A percentile compares a stretch with the other conserved stretches of the same genome.
These are phyloP conservation scores for Tulasnella sp. DNA, from an alignment of 768 basidiomycete genomes.

Conservation along the genomic window DNA sequence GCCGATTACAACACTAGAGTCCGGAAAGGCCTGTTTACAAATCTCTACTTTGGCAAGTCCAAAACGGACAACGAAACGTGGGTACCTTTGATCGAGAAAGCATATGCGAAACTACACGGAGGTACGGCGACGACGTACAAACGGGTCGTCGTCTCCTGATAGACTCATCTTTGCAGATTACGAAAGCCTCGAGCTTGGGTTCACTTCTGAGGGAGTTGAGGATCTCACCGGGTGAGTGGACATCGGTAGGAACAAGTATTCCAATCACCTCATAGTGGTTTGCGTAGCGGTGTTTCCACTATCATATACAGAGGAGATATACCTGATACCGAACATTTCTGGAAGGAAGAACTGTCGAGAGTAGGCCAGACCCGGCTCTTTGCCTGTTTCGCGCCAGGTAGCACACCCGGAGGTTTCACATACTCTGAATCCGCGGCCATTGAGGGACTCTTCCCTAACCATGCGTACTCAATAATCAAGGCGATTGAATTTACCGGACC, in stretches of 20 bases:
- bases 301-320: conserved; percentile 31
- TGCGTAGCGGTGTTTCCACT: conserved; percentile 1
- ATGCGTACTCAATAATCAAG: conserved; percentile 39
- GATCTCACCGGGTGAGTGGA: conserved; percentile 44
- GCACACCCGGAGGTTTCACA: conserved; percentile 21
- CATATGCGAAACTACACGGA: conserved; percentile 47
- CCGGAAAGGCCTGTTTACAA: conserved; percentile 33
- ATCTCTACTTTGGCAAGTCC: conserved; percentile 38
- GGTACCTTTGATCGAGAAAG: conserved; percentile 50
- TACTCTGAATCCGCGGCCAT: conserved; percentile 24
- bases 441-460: conserved; percentile 18
- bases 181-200: conserved; percentile 32
- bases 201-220: conserved; percentile 40
- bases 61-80: conserved; percentile 39
- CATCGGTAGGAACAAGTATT: background rate
- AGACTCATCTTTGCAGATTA: conserved; percentile 41
- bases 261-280: background rate
- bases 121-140: conserved; percentile 27
- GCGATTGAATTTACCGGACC: conserved; percentile 27
- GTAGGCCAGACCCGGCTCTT: conserved; percentile 41
- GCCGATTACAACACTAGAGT: conserved; percentile 34
- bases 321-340: conserved; percentile 39
- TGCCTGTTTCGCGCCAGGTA: conserved; percentile 34
- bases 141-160: conserved; percentile 25
- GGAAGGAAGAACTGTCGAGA: conserved; percentile 40